Percentiles rank a stretch among this genome's conserved stretches.
These are phyloP conservation scores for Pelagomonas calceolata DNA, from an alignment of 108 stramenopile species.

Conservation along the genomic window DNA sequence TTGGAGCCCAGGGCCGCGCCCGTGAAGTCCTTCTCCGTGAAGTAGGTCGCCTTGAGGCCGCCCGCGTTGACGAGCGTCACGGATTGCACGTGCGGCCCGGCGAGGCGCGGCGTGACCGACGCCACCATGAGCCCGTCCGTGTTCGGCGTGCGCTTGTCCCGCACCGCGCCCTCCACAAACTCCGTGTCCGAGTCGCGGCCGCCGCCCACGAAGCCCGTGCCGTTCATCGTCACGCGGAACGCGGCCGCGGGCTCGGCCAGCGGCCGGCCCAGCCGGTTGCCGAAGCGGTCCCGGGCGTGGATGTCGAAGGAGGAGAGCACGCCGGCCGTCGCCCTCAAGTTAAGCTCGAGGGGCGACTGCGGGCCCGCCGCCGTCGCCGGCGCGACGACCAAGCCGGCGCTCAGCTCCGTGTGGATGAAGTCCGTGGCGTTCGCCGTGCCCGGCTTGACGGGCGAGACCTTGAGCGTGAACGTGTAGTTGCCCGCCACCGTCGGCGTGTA, in stretches of 20 bases:
- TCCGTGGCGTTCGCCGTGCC: slow-evolving; percentile 1
- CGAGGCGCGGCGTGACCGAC: slow-evolving; percentile 41
- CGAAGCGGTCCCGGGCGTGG: slow-evolving; percentile 54
- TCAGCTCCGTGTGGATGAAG: slow-evolving; percentile 40
- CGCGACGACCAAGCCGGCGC: slow-evolving; percentile 36
- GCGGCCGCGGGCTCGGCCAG: slow-evolving; percentile 6
- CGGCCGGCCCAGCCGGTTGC: slow-evolving; percentile 46
- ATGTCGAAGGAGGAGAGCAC: slow-evolving; percentile 42
- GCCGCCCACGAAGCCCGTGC: slow-evolving; percentile 28
- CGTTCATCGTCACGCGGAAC: slow-evolving; percentile 23
- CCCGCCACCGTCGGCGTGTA: slow-evolving; percentile 58
- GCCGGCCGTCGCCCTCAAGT: slow-evolving; percentile 44
- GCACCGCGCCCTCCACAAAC: slow-evolving; percentile 6
- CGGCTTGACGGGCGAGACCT: background rate
- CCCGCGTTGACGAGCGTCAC: slow-evolving; percentile 42
- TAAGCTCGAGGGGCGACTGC: slow-evolving; percentile 34
- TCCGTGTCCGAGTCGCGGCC: slow-evolving; percentile 6
- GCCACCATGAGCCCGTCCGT: slow-evolving; percentile 49
- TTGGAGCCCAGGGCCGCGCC: slow-evolving; percentile 48
- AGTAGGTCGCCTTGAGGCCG: slow-evolving; percentile 62
- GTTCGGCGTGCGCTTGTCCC: slow-evolving; percentile 23
- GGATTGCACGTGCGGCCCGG: slow-evolving; percentile 44
- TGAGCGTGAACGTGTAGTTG: slow-evolving; percentile 23
- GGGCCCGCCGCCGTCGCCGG: slow-evolving; percentile 44
- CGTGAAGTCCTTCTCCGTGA: slow-evolving; percentile 44